These are phyloP conservation scores for Chamaecrista fasciculata DNA, from an alignment of 306 rosid genomes.

Conservation along the genomic window DNA sequence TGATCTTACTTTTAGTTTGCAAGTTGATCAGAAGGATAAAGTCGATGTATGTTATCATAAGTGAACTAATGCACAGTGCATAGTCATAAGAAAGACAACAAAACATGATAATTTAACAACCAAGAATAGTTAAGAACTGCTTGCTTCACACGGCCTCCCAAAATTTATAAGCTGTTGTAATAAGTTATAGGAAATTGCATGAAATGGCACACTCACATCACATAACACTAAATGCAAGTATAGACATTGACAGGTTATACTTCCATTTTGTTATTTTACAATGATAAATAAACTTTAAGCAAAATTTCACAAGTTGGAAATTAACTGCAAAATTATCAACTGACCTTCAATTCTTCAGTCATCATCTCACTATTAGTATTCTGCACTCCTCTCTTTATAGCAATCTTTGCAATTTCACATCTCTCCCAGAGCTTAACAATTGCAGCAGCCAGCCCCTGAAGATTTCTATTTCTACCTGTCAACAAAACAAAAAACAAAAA, in stretches of 20 bases:
- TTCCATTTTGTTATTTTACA: constrained; percentile 1
- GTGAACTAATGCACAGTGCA: background rate
- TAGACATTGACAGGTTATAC: background rate
- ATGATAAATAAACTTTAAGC: constrained; percentile 22
- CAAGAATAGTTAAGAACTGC: background rate
- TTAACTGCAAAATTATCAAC: constrained; percentile 9
- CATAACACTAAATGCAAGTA: constrained; percentile 8
- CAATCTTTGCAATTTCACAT: constrained; percentile 88
- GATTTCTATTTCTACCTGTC: constrained; percentile 79
- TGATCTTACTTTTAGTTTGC: background rate
- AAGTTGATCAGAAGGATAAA: background rate
- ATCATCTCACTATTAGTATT: constrained; percentile 71
- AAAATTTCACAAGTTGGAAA: constrained; percentile 15
- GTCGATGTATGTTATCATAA: background rate
- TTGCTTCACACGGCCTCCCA: constrained; percentile 14
- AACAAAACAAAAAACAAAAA: constrained; percentile 1
- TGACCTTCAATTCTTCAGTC: constrained; percentile 90
- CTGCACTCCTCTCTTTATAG: constrained; percentile 92
- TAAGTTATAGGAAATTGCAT: background rate
- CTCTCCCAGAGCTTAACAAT: constrained; percentile 88
- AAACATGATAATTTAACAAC: constrained; percentile 10
- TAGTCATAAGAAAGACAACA: constrained; percentile 1
- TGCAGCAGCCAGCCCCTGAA: constrained; percentile 85
- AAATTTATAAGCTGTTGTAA: constrained; percentile 1
- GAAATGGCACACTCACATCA: background rate